Evolutionary conservation across 768 basidiomycete species (phyloP).

Genomic region (Tremella fuciformis): DNA sequence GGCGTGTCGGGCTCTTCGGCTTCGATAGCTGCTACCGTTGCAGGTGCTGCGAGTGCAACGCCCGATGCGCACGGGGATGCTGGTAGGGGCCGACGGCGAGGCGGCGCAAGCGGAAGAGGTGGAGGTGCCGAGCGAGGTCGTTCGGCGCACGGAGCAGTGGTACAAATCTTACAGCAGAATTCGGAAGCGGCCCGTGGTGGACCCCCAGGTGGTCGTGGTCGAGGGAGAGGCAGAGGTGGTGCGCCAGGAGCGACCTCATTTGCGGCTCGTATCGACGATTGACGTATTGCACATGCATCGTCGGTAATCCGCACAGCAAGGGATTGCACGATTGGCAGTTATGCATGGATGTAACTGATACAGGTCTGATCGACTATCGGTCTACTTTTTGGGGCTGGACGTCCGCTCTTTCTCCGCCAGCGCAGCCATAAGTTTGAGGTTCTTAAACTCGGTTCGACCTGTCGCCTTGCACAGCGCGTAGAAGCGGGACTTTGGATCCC

Average conservation of each 20-base stretch:
- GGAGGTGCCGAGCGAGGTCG: neutral
- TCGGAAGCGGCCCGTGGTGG: constrained; percentile 1
- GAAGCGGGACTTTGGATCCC: constrained; percentile 47
- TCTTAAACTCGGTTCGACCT: constrained; percentile 47
- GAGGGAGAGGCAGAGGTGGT: neutral
- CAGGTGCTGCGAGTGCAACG: neutral
- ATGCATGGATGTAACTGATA: too few relatives aligned
- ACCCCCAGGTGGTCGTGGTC: neutral
- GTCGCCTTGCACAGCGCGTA: constrained; percentile 50
- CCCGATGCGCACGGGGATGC: constrained; percentile 2
- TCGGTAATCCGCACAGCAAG: too few relatives aligned
- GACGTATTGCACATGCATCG: neutral
- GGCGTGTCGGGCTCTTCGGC: neutral
- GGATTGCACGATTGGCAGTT: too few relatives aligned
- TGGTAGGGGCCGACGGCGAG: constrained; percentile 13
- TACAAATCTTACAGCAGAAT: constrained; percentile 3
- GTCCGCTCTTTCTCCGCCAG: constrained; percentile 35
- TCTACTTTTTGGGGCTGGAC: neutral
- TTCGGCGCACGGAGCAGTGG: neutral
- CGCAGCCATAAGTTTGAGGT: constrained; percentile 39
- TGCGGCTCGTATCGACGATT: constrained; percentile 3
- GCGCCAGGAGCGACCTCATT: neutral
- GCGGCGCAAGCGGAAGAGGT: neutral
- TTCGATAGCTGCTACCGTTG: neutral
- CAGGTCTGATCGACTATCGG: too few relatives aligned